phyloP scores from a whole-genome alignment of 2,329 filamentous ascomycete species.

The Stenocarpella maydis region DNA sequence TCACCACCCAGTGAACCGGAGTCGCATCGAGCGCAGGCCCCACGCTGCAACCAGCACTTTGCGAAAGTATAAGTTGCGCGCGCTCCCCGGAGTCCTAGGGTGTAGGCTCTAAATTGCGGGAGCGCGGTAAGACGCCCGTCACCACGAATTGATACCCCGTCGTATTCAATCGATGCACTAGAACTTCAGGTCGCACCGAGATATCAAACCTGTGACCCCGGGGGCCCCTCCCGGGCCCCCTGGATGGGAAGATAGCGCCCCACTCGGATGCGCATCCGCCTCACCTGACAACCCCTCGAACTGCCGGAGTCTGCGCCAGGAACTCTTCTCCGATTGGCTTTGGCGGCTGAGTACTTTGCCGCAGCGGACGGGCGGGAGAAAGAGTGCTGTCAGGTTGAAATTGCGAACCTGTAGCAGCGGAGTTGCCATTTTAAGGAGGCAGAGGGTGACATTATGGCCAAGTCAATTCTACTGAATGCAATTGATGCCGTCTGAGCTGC shows the following conservation, averaged over 20 bases:
- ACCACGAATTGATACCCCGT: background rate
- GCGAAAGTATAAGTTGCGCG: conserved; percentile 10
- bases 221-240: conserved; percentile 8
- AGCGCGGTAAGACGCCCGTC: conserved; percentile 18
- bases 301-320: background rate
- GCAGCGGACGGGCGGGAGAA: background rate
- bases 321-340: background rate
- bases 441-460: background rate
- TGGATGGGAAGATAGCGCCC: conserved; percentile 4
- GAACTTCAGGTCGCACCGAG: conserved; percentile 7
- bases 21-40: conserved; percentile 8
- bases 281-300: conserved; percentile 21
- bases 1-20: conserved; percentile 17
- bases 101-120: conserved; percentile 19
- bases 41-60: background rate
- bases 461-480: background rate
- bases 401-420: background rate
- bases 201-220: conserved; percentile 15
- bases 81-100: background rate
- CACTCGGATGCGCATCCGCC: conserved; percentile 19
- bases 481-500: background rate
- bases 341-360: background rate
- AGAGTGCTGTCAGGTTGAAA: background rate
- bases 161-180: conserved; percentile 9
- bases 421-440: background rate